These are phyloP conservation scores for Ophiocordyceps camponoti-saundersi DNA, from an alignment of 2,329 filamentous ascomycete genomes.

Conservation along the genomic window DNA sequence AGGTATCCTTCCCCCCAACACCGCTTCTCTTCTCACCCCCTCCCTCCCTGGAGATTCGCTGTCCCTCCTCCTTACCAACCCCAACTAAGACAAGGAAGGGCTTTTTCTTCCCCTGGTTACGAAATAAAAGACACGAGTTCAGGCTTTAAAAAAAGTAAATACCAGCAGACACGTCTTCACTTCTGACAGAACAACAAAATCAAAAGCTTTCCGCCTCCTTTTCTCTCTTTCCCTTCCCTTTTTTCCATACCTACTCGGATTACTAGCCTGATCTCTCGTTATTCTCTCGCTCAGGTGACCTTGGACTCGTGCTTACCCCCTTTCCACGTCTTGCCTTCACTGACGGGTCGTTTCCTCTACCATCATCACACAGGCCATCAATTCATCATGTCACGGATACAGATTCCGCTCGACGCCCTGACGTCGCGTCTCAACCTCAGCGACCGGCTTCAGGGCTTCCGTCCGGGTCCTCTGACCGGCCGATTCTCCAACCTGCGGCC, in stretches of 20 bases:
- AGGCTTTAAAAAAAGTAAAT: not conserved
- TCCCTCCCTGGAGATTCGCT: no score
- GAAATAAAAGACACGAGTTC: not conserved
- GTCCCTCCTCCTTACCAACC: no score
- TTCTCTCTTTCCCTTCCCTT: not conserved
- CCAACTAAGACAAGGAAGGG: no score
- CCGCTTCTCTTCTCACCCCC: no score
- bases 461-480: constrained; percentile 58
- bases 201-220: not conserved
- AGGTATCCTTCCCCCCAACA: no score
- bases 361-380: no score
- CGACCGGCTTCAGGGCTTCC: constrained; percentile 72
- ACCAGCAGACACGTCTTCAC: not conserved
- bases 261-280: not conserved
- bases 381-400: constrained; percentile 60
- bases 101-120: not conserved
- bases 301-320: not conserved
- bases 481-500: constrained; percentile 89
- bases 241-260: no score
- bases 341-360: not conserved
- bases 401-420: constrained; percentile 80
- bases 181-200: not conserved
- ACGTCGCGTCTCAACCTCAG: constrained; percentile 78
- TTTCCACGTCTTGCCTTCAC: not conserved
- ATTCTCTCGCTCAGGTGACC: not conserved